Percentiles rank a stretch among this genome's conserved stretches.
Conservation (phyloP, 2,329 filamentous ascomycete genomes). For the Sclerotinia subarctica region DNA sequence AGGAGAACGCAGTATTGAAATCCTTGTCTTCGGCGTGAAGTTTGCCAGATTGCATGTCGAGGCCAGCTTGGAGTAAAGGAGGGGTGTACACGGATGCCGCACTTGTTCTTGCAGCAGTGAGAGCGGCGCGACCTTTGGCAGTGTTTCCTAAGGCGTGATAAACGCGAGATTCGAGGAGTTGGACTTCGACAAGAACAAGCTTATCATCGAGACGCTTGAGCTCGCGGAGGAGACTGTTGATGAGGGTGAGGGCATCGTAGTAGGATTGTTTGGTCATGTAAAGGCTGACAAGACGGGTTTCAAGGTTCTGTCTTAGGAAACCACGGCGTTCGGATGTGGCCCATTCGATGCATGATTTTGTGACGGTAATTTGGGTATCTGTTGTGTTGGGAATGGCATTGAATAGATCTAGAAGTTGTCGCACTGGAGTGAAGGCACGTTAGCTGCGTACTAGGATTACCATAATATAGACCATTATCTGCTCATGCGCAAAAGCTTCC, state of each 20-base stretch:
- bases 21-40: slow-evolving; percentile 97
- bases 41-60: slow-evolving; percentile 99
- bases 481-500: background rate
- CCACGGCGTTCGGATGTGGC: slow-evolving; percentile 89
- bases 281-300: slow-evolving; percentile 88
- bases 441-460: background rate
- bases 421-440: slow-evolving; percentile 57
- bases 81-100: slow-evolving; percentile 97
- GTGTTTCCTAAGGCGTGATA: slow-evolving; percentile 98
- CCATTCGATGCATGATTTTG: slow-evolving; percentile 99
- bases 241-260: slow-evolving; percentile 93
- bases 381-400: slow-evolving; percentile 88
- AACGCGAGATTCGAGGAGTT: slow-evolving; percentile 92
- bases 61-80: slow-evolving; percentile 86
- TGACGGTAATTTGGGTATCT: slow-evolving; percentile 91
- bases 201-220: slow-evolving; percentile 98
- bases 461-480: background rate
- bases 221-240: slow-evolving; percentile 93
- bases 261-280: slow-evolving; percentile 98
- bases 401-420: slow-evolving; percentile 94
- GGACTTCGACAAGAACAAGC: slow-evolving; percentile 94
- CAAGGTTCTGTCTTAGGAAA: slow-evolving; percentile 96
- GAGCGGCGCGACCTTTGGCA: slow-evolving; percentile 87
- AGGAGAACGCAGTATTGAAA: slow-evolving; percentile 97
- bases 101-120: slow-evolving; percentile 91